These are phyloP conservation scores for Zygoascus flipseniorum DNA, from an alignment of 805 yeast genomes.

Conservation along the genomic window DNA sequence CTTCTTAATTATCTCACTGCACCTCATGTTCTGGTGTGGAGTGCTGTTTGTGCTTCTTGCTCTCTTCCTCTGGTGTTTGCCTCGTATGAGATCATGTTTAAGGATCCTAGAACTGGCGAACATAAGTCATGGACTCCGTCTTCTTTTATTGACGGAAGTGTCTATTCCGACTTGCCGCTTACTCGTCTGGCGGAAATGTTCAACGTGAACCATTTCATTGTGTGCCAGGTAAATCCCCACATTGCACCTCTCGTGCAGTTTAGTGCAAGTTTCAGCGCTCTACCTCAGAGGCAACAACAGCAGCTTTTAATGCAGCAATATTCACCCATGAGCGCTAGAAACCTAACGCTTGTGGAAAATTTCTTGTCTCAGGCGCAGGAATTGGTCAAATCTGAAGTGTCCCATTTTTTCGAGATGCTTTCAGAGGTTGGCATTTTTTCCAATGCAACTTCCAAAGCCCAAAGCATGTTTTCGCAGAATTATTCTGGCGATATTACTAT, in stretches of 20 bases:
- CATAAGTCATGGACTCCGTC: slow-evolving; percentile 76
- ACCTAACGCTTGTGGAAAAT: slow-evolving; percentile 5
- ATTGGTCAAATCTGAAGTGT: slow-evolving; percentile 57
- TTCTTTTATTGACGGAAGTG: slow-evolving; percentile 90
- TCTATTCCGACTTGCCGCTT: slow-evolving; percentile 88
- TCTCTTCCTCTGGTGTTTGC: slow-evolving; percentile 89
- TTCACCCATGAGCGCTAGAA: background rate
- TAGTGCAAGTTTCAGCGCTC: slow-evolving; percentile 9
- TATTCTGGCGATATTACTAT: slow-evolving; percentile 94
- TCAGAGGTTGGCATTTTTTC: slow-evolving; percentile 71
- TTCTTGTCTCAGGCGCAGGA: slow-evolving; percentile 35
- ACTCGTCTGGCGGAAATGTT: slow-evolving; percentile 91
- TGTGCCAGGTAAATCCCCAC: slow-evolving; percentile 96
- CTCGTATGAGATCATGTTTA: slow-evolving; percentile 76
- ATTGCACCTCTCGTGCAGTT: slow-evolving; percentile 68
- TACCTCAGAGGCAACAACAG: background rate
- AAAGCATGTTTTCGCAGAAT: slow-evolving; percentile 72
- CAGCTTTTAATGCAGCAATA: slow-evolving; percentile 18
- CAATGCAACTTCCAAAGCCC: slow-evolving; percentile 61
- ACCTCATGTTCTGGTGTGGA: slow-evolving; percentile 84
- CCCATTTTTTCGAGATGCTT: slow-evolving; percentile 66
- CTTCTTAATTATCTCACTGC: slow-evolving; percentile 85
- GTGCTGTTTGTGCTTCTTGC: slow-evolving; percentile 91
- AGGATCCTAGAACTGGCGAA: slow-evolving; percentile 62
- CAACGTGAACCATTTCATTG: slow-evolving; percentile 93